Evolutionary conservation across 306 rosid genomes (phyloP).

Genomic region (Quercus cerris): DNA sequence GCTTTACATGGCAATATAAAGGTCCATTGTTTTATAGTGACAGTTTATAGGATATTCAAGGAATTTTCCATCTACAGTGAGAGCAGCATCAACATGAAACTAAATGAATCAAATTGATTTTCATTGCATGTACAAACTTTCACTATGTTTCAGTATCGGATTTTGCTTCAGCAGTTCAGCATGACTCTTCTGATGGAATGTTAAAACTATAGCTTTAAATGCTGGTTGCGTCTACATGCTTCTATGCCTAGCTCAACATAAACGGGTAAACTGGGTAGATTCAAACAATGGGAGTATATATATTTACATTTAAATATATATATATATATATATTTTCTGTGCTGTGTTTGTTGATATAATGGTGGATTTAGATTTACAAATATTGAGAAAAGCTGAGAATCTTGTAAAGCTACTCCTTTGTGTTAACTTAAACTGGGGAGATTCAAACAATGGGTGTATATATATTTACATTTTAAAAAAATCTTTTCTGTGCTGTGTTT

Average conservation of each 20-base stretch:
- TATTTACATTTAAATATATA: not conserved
- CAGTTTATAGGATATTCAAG: not conserved
- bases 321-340: too few relatives aligned
- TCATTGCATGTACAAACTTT: not conserved
- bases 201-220: not conserved
- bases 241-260: not conserved
- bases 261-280: too few relatives aligned
- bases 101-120: not conserved
- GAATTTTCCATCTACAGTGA: not conserved
- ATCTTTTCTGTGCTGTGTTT: not conserved
- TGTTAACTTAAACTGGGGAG: too few relatives aligned
- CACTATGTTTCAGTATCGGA: not conserved
- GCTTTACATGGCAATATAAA: not conserved
- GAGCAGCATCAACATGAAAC: not conserved
- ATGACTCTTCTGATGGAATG: not conserved
- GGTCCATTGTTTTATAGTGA: not conserved
- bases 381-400: not conserved
- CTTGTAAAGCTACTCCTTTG: not conserved
- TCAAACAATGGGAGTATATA: not conserved
- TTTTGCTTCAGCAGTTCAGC: not conserved
- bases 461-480: not conserved
- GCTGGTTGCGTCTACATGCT: not conserved
- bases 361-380: not conserved
- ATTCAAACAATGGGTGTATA: too few relatives aligned
- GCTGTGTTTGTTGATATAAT: not conserved